Evolutionary conservation across 164 flowering plant species (phyloP).

Genomic region (Hamamelis virginiana): DNA sequence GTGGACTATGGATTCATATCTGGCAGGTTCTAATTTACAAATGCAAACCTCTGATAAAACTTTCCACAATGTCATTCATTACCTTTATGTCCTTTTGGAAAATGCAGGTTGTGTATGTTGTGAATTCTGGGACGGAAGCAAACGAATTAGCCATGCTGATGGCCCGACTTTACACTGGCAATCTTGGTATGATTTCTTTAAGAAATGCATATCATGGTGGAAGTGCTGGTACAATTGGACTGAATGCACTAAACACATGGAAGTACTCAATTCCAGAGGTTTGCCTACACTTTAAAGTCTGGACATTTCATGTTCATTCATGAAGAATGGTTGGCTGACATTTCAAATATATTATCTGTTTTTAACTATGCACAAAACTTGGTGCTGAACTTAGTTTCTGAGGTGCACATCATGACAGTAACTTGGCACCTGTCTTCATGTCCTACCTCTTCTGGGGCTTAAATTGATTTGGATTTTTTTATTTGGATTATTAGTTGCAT

Average conservation of each 20-base stretch:
- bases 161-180: conserved; percentile 88
- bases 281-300: conserved; percentile 15
- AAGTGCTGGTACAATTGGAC: conserved; percentile 77
- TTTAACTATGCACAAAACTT: background rate
- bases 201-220: conserved; percentile 99
- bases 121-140: conserved; percentile 96
- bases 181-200: conserved; percentile 85
- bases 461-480: background rate
- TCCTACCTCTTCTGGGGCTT: background rate
- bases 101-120: conserved; percentile 89
- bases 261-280: conserved; percentile 97
- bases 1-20: background rate
- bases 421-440: background rate
- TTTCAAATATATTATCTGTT: background rate
- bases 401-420: background rate
- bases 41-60: background rate
- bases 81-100: conserved; percentile 1
- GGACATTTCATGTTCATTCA: background rate
- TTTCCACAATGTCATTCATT: background rate
- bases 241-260: conserved; percentile 94
- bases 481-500: too few species aligned
- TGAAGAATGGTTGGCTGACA: background rate
- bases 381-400: background rate
- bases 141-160: conserved; percentile 97
- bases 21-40: background rate